phyloP scores from a whole-genome alignment of 352 stramenopile genomes.

The Blastocystis sp. region DNA sequence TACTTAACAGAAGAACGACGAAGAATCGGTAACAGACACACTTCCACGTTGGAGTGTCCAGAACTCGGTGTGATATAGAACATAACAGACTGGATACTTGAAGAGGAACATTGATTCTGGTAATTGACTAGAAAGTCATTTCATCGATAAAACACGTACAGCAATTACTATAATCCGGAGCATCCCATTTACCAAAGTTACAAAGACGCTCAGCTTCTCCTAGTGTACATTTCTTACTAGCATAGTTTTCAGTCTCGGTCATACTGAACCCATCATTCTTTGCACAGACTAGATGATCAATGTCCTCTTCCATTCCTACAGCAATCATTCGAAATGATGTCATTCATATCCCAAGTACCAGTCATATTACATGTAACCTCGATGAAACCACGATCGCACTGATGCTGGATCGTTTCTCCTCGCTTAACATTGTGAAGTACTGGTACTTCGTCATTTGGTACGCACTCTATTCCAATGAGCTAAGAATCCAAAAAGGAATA shows the following conservation, averaged over 20 bases:
- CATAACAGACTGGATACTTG: not conserved
- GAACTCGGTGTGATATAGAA: not conserved
- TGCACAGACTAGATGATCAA: not conserved
- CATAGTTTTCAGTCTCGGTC: constrained; percentile 2
- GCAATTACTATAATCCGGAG: constrained; percentile 10
- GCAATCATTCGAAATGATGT: constrained; percentile 5
- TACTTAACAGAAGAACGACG: not conserved
- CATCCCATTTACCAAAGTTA: constrained; percentile 41
- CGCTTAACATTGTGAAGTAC: constrained; percentile 17
- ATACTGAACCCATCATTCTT: not conserved
- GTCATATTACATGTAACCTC: constrained; percentile 52
- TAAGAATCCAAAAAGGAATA: not conserved
- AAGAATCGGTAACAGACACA: not conserved
- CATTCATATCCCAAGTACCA: constrained; percentile 10
- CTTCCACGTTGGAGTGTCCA: not conserved
- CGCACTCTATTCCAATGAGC: not conserved
- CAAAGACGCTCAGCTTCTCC: constrained; percentile 30
- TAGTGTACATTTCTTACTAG: constrained; percentile 36
- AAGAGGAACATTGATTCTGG: not conserved
- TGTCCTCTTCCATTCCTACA: not conserved
- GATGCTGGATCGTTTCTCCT: not conserved
- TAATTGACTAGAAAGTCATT: constrained; percentile 10
- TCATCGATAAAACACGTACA: not conserved
- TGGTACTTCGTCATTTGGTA: not conserved
- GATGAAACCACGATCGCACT: constrained; percentile 15